Conservation (phyloP, 1,284 basidiomycete species). For the Microbotryomycetes sp. region DNA sequence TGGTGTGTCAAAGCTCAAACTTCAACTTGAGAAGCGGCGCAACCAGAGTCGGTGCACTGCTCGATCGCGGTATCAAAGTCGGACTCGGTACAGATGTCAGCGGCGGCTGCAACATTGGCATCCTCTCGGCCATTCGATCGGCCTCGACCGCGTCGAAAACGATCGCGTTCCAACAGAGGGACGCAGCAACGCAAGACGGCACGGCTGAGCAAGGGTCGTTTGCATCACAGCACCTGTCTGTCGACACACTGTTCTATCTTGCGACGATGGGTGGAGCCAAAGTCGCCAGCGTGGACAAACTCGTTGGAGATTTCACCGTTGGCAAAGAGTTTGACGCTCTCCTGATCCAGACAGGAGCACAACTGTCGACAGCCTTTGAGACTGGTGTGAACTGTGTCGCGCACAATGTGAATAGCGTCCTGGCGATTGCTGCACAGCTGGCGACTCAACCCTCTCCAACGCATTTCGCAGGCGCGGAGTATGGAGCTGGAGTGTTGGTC, state of each 20-base stretch:
- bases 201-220: slow-evolving; percentile 43
- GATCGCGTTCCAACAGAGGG: slow-evolving; percentile 21
- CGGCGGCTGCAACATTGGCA: slow-evolving; percentile 53
- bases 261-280: slow-evolving; percentile 88
- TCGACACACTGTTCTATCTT: slow-evolving; percentile 75
- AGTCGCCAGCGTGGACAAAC: slow-evolving; percentile 64
- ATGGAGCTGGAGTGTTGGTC: slow-evolving; percentile 23
- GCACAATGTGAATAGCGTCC: background rate
- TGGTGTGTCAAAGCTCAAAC: slow-evolving; percentile 48
- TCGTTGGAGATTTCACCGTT: slow-evolving; percentile 67
- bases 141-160: slow-evolving; percentile 32
- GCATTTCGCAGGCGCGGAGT: slow-evolving; percentile 22
- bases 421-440: slow-evolving; percentile 40
- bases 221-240: slow-evolving; percentile 58
- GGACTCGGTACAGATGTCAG: slow-evolving; percentile 36
- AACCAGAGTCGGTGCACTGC: slow-evolving; percentile 66
- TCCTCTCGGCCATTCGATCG: slow-evolving; percentile 61
- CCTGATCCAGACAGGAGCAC: slow-evolving; percentile 52
- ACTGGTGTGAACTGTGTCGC: background rate
- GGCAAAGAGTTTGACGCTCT: slow-evolving; percentile 91
- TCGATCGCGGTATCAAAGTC: slow-evolving; percentile 74
- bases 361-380: background rate
- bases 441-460: slow-evolving; percentile 39
- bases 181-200: background rate
- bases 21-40: slow-evolving; percentile 81